These are phyloP conservation scores for Debaryomyces psychrophilus DNA, from an alignment of 1,139 yeast species.

Conservation along the genomic window DNA sequence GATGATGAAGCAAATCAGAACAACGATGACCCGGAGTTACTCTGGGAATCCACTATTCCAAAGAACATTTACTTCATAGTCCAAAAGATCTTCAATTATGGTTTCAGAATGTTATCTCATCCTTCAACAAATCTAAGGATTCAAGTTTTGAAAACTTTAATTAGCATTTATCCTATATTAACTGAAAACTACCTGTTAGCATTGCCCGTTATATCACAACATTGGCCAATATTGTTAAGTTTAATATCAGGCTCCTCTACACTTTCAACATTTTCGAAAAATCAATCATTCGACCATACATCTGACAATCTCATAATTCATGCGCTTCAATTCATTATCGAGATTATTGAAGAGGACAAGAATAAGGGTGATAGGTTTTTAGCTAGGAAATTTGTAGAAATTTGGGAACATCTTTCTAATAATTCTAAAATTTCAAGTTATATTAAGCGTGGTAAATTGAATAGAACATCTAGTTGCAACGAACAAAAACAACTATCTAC, in stretches of 20 bases:
- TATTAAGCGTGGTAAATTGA: not conserved
- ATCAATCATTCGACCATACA: slow-evolving; percentile 9
- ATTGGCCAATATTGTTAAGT: slow-evolving; percentile 58
- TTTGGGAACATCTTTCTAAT: slow-evolving; percentile 28
- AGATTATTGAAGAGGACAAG: slow-evolving; percentile 34
- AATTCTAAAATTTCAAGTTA: slow-evolving; percentile 6
- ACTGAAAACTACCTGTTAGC: slow-evolving; percentile 61
- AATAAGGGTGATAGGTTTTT: slow-evolving; percentile 33
- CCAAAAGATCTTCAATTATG: slow-evolving; percentile 66
- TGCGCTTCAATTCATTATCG: slow-evolving; percentile 29
- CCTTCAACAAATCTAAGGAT: slow-evolving; percentile 59
- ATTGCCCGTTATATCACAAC: slow-evolving; percentile 66
- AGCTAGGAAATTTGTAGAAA: slow-evolving; percentile 38
- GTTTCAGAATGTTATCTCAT: slow-evolving; percentile 72
- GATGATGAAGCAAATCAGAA: slow-evolving; percentile 28
- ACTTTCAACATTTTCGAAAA: slow-evolving; percentile 16
- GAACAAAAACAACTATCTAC: not conserved
- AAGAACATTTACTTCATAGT: slow-evolving; percentile 57
- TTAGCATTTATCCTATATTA: slow-evolving; percentile 58
- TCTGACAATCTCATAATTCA: slow-evolving; percentile 19
- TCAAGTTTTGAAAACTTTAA: slow-evolving; percentile 57
- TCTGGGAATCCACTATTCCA: slow-evolving; percentile 71
- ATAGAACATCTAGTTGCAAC: not conserved
- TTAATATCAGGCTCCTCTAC: slow-evolving; percentile 22
- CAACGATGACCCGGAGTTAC: slow-evolving; percentile 26